Evolutionary conservation across 2,329 filamentous ascomycete species (phyloP).

Genomic region (Penicillium digitatum): DNA sequence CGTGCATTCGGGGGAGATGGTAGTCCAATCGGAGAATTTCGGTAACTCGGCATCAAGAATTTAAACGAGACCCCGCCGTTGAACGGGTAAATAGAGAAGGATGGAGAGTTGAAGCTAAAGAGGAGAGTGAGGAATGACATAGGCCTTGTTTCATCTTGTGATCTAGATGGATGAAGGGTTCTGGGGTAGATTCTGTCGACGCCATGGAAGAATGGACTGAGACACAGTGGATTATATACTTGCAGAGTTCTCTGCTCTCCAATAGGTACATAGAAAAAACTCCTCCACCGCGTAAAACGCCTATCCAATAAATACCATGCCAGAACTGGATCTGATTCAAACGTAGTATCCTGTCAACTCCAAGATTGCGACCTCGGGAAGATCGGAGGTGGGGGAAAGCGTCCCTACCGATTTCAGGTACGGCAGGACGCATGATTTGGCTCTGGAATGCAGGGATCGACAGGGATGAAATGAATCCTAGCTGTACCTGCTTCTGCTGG

Average conservation of each 20-base stretch:
- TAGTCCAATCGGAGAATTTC: conserved; percentile 4
- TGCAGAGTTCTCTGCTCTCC: neutral
- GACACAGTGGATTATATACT: neutral
- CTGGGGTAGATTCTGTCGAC: neutral
- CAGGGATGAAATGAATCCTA: conserved; percentile 1
- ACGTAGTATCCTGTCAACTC: neutral
- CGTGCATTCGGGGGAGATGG: neutral
- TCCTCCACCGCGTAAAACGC: neutral
- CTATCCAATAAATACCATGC: neutral
- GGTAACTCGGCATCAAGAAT: neutral
- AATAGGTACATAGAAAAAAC: neutral
- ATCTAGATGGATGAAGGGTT: neutral
- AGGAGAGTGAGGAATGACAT: neutral
- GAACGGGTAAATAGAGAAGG: neutral
- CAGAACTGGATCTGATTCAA: neutral
- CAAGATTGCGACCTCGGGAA: neutral
- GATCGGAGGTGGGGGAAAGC: neutral
- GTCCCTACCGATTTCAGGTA: neutral
- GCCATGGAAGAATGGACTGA: neutral
- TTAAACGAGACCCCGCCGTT: neutral
- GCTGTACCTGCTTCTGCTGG: neutral
- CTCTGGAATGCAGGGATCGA: neutral
- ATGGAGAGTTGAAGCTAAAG: neutral
- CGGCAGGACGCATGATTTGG: neutral
- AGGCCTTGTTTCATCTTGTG: neutral